A percentile compares a stretch with the other conserved stretches of the same genome.
These are phyloP conservation scores for Hemisphaericaspora xylanilytica DNA, from an alignment of 1,139 yeast species.

Conservation along the genomic window DNA sequence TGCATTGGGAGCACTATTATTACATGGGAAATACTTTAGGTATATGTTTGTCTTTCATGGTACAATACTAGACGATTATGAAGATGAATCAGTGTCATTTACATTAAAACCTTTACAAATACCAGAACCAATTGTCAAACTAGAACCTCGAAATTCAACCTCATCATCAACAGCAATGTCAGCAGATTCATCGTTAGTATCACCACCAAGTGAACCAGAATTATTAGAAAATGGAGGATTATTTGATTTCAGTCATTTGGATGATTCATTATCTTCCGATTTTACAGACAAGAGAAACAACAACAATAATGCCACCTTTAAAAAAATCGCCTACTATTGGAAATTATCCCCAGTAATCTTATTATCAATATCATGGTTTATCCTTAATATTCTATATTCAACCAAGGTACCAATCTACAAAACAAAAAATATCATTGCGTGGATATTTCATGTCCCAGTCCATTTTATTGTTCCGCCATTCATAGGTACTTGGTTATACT, in stretches of 20 bases:
- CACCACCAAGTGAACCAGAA: constrained; percentile 7
- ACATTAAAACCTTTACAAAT: constrained; percentile 9
- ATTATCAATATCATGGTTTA: constrained; percentile 35
- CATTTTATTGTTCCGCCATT: constrained; percentile 61
- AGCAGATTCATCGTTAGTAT: constrained; percentile 3
- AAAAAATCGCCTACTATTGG: constrained; percentile 7
- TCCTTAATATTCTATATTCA: constrained; percentile 38
- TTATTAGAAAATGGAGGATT: constrained; percentile 6
- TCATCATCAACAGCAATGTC: constrained; percentile 5
- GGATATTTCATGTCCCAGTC: constrained; percentile 58
- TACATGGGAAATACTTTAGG: constrained; percentile 5
- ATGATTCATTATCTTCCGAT: neutral
- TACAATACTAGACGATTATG: neutral
- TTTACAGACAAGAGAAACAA: neutral
- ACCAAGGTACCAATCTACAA: constrained; percentile 31
- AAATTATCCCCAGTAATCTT: constrained; percentile 24
- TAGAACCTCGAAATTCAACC: constrained; percentile 4
- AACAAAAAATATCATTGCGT: constrained; percentile 51
- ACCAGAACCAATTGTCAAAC: neutral
- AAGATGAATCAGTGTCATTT: neutral
- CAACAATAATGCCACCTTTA: neutral
- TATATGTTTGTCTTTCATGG: neutral
- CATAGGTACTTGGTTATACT: constrained; percentile 59
- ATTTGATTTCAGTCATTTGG: constrained; percentile 4
- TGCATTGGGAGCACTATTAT: constrained; percentile 7